phyloP scores from a whole-genome alignment of 495 filamentous ascomycete genomes.

The Neurospora hispaniola region DNA sequence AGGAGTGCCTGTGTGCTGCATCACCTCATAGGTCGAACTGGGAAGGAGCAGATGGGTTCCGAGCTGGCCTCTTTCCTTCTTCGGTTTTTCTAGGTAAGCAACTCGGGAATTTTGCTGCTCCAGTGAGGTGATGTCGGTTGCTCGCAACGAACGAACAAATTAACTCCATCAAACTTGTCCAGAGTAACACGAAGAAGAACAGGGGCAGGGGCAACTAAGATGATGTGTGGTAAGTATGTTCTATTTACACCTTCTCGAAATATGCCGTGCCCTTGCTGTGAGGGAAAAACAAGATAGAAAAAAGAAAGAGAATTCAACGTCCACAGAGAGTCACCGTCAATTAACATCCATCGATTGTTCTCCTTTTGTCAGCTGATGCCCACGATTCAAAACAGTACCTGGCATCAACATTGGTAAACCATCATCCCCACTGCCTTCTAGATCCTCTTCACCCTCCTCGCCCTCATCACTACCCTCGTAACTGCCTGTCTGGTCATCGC shows the following conservation, averaged over 20 bases:
- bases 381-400: background rate
- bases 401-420: background rate
- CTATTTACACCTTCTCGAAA: background rate
- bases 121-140: background rate
- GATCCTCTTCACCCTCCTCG: too few relatives aligned
- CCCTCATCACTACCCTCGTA: too few relatives aligned
- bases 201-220: background rate
- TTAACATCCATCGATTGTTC: background rate
- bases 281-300: background rate
- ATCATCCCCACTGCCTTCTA: background rate
- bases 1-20: background rate
- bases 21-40: background rate
- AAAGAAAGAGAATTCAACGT: too few relatives aligned
- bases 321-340: background rate
- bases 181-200: background rate
- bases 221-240: background rate
- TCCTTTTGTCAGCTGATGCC: background rate
- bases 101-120: background rate
- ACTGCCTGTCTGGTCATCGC: background rate
- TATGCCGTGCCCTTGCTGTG: background rate
- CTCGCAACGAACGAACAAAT: background rate
- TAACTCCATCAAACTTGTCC: background rate
- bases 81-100: background rate
- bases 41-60: background rate
- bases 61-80: background rate